Evolutionary conservation across 2,329 filamentous ascomycete species (phyloP), one percentile per base, ranked within the genome.

Genomic region (Penicillium sp.): DNA sequence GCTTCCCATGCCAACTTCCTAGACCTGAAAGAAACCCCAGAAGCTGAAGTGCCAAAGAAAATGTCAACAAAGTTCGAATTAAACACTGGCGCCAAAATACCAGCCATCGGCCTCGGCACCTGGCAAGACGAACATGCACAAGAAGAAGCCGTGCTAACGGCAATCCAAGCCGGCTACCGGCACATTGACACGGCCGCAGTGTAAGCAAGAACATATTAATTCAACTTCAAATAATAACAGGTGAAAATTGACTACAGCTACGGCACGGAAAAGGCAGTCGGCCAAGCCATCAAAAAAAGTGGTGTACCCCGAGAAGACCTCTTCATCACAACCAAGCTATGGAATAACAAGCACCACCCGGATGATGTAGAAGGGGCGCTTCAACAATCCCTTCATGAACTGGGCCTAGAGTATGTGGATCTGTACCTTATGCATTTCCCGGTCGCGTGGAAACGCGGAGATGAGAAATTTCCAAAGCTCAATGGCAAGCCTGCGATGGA

Each of bases 351-450:
- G 64, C 84, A 87, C 67, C 78, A 82, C 59, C 81, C 81, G 1
- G 80, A 86, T 64, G 83, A 86, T 64, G 87, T 89, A 15, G 76
- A 82, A 56, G 75, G 81, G 60, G 86, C 85, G 58, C 81, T 85
- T 46, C 78, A 82, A 59, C 79, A 82, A 40, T 85, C 85, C 41
- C 76, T 89, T 50, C 80, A 85, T 67, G 81, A 85, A 65, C 80
- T 89, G 64, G 81, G 79, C 12, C 75, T 86, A 37, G 85, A 86
- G 55, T 89, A 89, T 68, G 77, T 90, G 54, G 87, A 90, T 68
- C 77, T 90, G 11, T 89, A 83, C 70, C 78, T 89, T 55, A 88
- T 91, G 68, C 86, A 89, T 73, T 90, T 81, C 80, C 83, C 83
- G 0, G 76, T 79, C 9, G 75, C 83, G 1, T 85, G 82, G 67